Evolutionary conservation across 1,139 yeast genomes (phyloP), one percentile per base, ranked within the genome.

Genomic region (Hemisphaericaspora xylofermentans): DNA sequence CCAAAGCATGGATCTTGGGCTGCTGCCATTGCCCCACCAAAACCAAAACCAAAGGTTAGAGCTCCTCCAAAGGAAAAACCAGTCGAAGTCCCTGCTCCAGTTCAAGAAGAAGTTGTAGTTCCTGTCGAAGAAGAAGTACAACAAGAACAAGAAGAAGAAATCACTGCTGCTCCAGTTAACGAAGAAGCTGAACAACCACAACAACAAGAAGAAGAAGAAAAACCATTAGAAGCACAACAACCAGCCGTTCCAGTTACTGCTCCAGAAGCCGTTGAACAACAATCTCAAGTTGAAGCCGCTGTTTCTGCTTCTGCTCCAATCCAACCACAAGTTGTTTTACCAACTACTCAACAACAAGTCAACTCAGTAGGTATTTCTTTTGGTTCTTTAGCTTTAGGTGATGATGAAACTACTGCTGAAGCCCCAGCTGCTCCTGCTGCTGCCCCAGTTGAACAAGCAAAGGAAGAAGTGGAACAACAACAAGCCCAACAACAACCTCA

Each of bases 281-380:
- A 28, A 25, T 36, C 22, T 15, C 33, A 32, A 19, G 39, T 30
- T 27, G 38, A 35, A 21, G 33, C 32, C 22, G 37, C 39, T 26
- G 35, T 34, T 17, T 27, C 42, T 15, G 28, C 33, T 22, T 44
- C 41, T 42, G 33, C 45, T 16, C 56, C 42, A 21, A 47, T 51
- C 60, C 58, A 70, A 63, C 68, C 81, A 57, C 77, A 84, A 49
- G 93, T 85, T 46, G 82, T 84, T 40, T 76, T 85, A 57, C 93
- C 93, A 50, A 62, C 74, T 32, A 62, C 74, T 38, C 78, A 74
- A 54, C 66, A 72, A 47, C 66, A 71, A 47, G 67, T 71, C 35
- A 76, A 76, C 54, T 71, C 78, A 44, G 81, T 80, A 39, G 88
- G 86, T 50, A 84, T 83, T 42, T 83, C 85, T 40, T 84, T 84